These are phyloP conservation scores for Rhodotorula sp. DNA, from an alignment of 1,284 basidiomycete genomes.

Conservation along the genomic window DNA sequence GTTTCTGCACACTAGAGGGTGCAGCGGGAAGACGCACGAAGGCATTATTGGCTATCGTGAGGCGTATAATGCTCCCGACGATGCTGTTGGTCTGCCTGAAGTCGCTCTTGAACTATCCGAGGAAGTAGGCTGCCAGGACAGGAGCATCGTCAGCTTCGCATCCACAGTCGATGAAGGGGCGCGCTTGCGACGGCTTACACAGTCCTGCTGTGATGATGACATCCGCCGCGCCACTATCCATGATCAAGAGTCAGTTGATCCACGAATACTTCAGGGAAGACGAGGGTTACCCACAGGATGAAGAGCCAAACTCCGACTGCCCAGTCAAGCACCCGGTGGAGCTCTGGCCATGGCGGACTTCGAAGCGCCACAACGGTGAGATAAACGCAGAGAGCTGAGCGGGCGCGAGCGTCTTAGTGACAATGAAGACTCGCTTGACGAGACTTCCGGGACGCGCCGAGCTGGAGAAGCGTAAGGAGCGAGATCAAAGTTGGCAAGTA, in stretches of 20 bases:
- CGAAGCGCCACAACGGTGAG: not conserved
- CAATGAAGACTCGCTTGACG: not conserved
- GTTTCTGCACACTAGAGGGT: too few relatives aligned
- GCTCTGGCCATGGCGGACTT: not conserved
- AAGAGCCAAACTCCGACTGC: conserved; percentile 3
- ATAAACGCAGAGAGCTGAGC: not conserved
- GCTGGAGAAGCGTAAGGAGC: not conserved
- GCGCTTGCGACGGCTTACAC: not conserved
- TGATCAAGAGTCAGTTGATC: too few relatives aligned
- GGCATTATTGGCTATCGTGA: conserved; percentile 9
- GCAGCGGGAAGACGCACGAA: not conserved
- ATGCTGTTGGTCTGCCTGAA: conserved; percentile 1
- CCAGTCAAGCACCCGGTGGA: not conserved
- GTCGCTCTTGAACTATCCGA: not conserved
- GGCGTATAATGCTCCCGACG: not conserved
- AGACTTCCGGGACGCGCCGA: not conserved
- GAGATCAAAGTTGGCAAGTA: not conserved
- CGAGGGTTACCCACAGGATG: not conserved
- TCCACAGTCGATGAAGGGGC: not conserved
- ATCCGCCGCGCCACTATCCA: not conserved
- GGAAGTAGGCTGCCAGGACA: not conserved
- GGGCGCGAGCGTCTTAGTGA: too few relatives aligned
- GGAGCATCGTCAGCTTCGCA: not conserved
- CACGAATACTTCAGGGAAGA: too few relatives aligned
- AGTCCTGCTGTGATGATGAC: not conserved